These are phyloP conservation scores for Chytriomyces sp. DNA, from an alignment of 192 early-diverging fungal genomes.

Conservation along the genomic window DNA sequence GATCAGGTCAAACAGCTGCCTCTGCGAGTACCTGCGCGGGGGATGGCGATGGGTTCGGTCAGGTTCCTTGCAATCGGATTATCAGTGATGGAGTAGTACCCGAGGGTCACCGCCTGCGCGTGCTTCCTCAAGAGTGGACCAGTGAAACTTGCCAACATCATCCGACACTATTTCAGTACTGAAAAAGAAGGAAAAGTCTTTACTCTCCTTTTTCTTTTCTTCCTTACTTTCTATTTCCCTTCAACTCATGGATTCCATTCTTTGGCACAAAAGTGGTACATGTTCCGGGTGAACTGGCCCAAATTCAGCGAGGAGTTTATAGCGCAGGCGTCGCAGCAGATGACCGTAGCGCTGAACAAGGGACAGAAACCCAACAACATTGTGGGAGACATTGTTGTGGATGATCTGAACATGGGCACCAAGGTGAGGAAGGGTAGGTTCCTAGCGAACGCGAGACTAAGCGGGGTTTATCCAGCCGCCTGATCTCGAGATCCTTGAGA, in stretches of 20 bases:
- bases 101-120: conserved; percentile 11
- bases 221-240: too few relatives aligned
- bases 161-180: too few relatives aligned
- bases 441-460: too few relatives aligned
- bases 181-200: too few relatives aligned
- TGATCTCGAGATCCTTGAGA: conserved; percentile 96
- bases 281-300: conserved; percentile 96
- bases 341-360: conserved; percentile 92
- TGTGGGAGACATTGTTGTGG: conserved; percentile 87
- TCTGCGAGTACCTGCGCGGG: conserved; percentile 62
- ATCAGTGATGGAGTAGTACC: neutral
- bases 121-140: neutral
- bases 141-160: neutral
- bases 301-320: conserved; percentile 86
- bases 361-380: conserved; percentile 91
- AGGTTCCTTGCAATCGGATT: neutral
- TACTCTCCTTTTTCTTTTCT: too few relatives aligned
- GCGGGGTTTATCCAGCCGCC: conserved; percentile 73
- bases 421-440: conserved; percentile 46
- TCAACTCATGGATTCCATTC: too few relatives aligned
- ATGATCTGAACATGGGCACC: conserved; percentile 95
- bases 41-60: neutral
- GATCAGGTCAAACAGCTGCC: conserved; percentile 80
- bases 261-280: neutral
- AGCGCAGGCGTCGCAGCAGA: conserved; percentile 78